phyloP scores from a whole-genome alignment of 2,329 filamentous ascomycete genomes.

The Tothia fuscella region DNA sequence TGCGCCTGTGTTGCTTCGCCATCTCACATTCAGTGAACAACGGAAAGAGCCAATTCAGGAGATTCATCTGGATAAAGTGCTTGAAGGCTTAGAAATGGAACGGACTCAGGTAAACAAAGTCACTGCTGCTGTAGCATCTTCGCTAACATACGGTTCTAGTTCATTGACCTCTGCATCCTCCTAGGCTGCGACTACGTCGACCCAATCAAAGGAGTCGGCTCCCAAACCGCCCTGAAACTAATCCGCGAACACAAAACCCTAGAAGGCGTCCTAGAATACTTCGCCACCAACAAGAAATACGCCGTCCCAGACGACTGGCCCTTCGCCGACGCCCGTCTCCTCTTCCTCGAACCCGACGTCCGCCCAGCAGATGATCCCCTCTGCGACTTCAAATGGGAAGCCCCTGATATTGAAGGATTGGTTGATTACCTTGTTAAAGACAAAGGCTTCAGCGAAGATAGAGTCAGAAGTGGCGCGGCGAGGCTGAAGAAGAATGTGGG shows the following conservation, averaged over 20 bases:
- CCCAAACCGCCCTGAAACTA: constrained; percentile 80
- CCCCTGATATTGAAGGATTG: constrained; percentile 79
- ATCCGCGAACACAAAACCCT: constrained; percentile 85
- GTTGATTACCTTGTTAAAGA: constrained; percentile 83
- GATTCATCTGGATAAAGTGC: constrained; percentile 74
- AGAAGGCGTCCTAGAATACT: constrained; percentile 73
- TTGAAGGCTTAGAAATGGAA: constrained; percentile 83
- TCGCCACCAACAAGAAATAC: constrained; percentile 70
- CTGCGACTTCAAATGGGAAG: constrained; percentile 97
- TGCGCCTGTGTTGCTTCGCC: constrained; percentile 76
- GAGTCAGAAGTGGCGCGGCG: constrained; percentile 67
- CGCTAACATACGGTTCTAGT: constrained; percentile 41
- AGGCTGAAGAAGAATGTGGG: constrained; percentile 84
- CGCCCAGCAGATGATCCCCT: constrained; percentile 68
- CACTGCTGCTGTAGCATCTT: not conserved
- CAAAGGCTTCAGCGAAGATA: constrained; percentile 94
- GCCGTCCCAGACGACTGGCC: constrained; percentile 93
- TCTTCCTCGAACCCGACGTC: constrained; percentile 89
- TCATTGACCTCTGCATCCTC: constrained; percentile 94
- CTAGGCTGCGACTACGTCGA: constrained; percentile 97
- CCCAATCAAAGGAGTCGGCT: constrained; percentile 87
- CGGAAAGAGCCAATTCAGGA: constrained; percentile 96
- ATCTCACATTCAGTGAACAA: constrained; percentile 95
- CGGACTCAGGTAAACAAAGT: constrained; percentile 53
- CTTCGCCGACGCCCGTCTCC: constrained; percentile 75